These are phyloP conservation scores for Calonectria pseudoturangicola DNA, from an alignment of 2,329 filamentous ascomycete genomes.

Conservation along the genomic window DNA sequence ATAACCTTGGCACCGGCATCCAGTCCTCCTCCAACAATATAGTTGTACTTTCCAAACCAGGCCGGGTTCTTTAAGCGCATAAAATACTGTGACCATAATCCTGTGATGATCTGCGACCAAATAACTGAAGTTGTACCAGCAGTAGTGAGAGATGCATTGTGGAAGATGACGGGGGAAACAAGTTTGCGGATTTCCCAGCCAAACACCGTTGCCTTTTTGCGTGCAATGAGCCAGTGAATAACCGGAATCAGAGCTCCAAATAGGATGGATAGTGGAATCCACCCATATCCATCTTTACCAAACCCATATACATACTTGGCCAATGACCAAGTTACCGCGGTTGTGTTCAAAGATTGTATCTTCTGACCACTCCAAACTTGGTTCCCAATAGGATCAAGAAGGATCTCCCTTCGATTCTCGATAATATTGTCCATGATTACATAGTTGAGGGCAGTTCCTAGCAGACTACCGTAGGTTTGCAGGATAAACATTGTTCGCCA, in stretches of 20 bases:
- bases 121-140: conserved; percentile 15
- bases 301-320: conserved; percentile 19
- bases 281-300: conserved; percentile 12
- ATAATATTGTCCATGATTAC: conserved; percentile 22
- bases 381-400: conserved; percentile 8
- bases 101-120: background rate
- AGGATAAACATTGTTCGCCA: conserved; percentile 14
- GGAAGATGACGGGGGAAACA: background rate
- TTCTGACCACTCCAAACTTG: conserved; percentile 22
- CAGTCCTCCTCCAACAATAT: conserved; percentile 40
- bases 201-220: background rate
- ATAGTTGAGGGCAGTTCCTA: conserved; percentile 17
- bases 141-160: conserved; percentile 4
- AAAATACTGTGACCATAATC: conserved; percentile 8
- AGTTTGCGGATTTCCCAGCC: conserved; percentile 9
- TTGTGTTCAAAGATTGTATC: conserved; percentile 11
- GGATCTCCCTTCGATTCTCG: background rate
- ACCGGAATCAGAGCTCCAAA: background rate
- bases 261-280: background rate
- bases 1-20: conserved; percentile 50
- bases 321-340: conserved; percentile 13
- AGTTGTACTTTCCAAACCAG: conserved; percentile 39
- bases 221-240: background rate
- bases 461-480: conserved; percentile 5
- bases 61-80: conserved; percentile 23